Evolutionary conservation across 2,329 filamentous ascomycete genomes (phyloP), one percentile per base, ranked within the genome.

Genomic region (Myriosclerotinia scirpicola): DNA sequence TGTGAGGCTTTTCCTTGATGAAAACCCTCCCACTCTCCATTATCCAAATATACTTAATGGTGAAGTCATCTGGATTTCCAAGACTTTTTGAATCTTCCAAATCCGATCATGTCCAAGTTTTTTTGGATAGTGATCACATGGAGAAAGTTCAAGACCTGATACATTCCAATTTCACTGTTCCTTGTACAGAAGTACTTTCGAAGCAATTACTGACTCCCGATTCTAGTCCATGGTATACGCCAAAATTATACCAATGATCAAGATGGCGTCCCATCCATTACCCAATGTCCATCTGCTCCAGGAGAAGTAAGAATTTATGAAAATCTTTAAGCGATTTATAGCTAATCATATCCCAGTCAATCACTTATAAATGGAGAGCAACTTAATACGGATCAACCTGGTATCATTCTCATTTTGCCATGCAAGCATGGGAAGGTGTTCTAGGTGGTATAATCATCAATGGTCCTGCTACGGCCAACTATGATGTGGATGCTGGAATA

Each of bases 261-360:
- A 70, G 80, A 82, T 67, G 80, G 80, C 14, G 77, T 78, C 0
- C 76, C 77, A 30, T 79, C 81, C 12, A 54, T 84, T 38, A 83
- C 82, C 9, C 87, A 91, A 75, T 91, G 89, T 69, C 87, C 88
- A 1, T 85, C 90, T 66, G 77, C 84, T 76, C 52, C 62, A 2
- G 62, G 62, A 14, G 44, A 62, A 22, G 30, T 66, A 36, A 42
- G n/a, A 26, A 26, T 26, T 26, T 26, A 26, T 26, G 1, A 26
- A 60, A 30, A 5, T 15, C 8, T 48, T 34, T 48, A 42, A 26
- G 17, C 22, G 17, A 22, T 17, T 38, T 3, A 48, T 5, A 20
- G 52, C 44, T 55, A 36, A 44, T 22, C 15, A 46, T 20, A 42
- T 59, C 60, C 48, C 15, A 52, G 34, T 64, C 61, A 6, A 61